Evolutionary conservation across 2,329 filamentous ascomycete genomes (phyloP).

Genomic region (Cytospora piceicola): DNA sequence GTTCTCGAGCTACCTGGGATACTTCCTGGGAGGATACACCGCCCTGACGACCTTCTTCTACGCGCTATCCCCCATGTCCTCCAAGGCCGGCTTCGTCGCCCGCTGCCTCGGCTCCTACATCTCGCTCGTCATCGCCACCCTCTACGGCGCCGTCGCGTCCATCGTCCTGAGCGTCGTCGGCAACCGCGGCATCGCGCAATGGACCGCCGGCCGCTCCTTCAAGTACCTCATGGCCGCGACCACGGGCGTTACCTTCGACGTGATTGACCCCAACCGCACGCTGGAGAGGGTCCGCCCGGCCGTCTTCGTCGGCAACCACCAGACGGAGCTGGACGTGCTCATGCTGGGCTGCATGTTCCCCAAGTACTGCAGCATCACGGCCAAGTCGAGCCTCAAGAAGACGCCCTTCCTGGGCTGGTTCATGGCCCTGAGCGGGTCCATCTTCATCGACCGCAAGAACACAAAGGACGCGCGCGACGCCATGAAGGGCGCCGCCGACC

Average conservation of each 20-base stretch:
- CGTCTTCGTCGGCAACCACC: constrained; percentile 93
- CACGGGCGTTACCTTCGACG: constrained; percentile 77
- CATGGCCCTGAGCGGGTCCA: constrained; percentile 82
- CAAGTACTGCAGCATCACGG: constrained; percentile 87
- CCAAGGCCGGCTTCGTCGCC: constrained; percentile 68
- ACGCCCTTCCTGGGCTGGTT: constrained; percentile 93
- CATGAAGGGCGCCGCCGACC: constrained; percentile 79
- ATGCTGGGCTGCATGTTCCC: constrained; percentile 91
- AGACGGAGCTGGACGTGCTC: constrained; percentile 92
- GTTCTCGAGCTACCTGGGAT: constrained; percentile 45
- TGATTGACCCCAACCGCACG: constrained; percentile 68
- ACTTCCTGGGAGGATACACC: constrained; percentile 56
- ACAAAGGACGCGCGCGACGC: constrained; percentile 79
- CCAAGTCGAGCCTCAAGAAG: constrained; percentile 81
- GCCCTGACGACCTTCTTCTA: constrained; percentile 61
- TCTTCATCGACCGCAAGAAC: constrained; percentile 95
- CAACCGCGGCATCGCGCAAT: constrained; percentile 79
- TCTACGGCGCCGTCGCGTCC: constrained; percentile 77
- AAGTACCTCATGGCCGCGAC: constrained; percentile 74
- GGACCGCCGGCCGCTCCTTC: constrained; percentile 79
- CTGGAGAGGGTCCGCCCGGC: constrained; percentile 74
- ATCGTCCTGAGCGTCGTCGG: constrained; percentile 72
- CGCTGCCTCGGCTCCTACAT: constrained; percentile 70
- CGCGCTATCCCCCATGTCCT: constrained; percentile 61
- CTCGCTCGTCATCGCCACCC: constrained; percentile 61